Evolutionary conservation across 116 monocot genomes (phyloP).

Genomic region (Phalaenopsis hybrid): DNA sequence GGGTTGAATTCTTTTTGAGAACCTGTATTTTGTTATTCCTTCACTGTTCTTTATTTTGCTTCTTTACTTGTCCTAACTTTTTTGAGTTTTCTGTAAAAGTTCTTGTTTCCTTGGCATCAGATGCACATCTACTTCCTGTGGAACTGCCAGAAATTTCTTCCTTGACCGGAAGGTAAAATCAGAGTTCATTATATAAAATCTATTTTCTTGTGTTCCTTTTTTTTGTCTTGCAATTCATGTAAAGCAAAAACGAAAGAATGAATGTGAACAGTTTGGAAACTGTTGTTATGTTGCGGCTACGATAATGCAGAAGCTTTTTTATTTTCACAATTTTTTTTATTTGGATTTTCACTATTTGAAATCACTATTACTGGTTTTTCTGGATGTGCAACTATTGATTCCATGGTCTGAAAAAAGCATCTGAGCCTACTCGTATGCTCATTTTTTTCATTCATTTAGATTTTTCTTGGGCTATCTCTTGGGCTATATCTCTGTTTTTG

Average conservation of each 20-base stretch:
- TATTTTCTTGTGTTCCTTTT: not conserved
- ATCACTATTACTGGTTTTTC: not conserved
- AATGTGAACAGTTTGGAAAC: not conserved
- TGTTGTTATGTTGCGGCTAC: not conserved
- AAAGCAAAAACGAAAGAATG: not conserved
- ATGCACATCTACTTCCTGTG: constrained; percentile 85
- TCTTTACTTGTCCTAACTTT: not conserved
- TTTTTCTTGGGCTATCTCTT: not conserved
- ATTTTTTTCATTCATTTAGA: not conserved
- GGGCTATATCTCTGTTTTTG: not conserved
- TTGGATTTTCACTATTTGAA: not conserved
- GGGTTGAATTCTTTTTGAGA: not conserved
- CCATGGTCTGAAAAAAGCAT: not conserved
- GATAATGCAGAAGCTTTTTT: not conserved
- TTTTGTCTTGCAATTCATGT: not conserved
- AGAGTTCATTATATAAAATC: not conserved
- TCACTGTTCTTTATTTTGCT: not conserved
- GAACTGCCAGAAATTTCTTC: constrained; percentile 78
- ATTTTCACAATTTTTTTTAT: no score
- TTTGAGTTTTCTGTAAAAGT: not conserved
- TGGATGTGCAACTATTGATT: not conserved
- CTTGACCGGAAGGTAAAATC: constrained; percentile 61
- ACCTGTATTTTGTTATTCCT: not conserved
- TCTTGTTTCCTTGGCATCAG: constrained; percentile 29
- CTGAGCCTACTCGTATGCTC: not conserved